Conservation (phyloP, 2,329 filamentous ascomycete species). For the Blastomyces percursus region DNA sequence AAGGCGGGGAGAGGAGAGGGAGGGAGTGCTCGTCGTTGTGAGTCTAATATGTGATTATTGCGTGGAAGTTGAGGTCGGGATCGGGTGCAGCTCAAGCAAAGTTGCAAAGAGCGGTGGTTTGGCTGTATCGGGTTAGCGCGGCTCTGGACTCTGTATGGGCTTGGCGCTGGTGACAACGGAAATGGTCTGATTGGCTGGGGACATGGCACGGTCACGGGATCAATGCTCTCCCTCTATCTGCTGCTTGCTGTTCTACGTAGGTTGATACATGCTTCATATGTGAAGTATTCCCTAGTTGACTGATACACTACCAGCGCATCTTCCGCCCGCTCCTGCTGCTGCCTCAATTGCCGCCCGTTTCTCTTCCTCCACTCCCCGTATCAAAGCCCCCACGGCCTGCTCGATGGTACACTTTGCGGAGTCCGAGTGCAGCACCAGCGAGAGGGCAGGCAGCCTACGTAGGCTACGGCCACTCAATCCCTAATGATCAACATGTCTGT, state of each 20-base stretch:
- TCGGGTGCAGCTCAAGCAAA: background rate
- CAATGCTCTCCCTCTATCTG: background rate
- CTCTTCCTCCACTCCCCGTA: slow-evolving; percentile 27
- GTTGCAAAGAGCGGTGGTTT: slow-evolving; percentile 3
- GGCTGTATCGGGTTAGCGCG: slow-evolving; percentile 6
- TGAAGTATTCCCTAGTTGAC: background rate
- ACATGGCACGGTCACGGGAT: slow-evolving; percentile 4
- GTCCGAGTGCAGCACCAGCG: slow-evolving; percentile 32
- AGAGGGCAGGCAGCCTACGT: slow-evolving; percentile 32
- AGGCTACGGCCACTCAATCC: slow-evolving; percentile 35
- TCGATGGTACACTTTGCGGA: slow-evolving; percentile 25
- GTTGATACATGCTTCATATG: background rate
- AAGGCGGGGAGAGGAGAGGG: slow-evolving; percentile 18
- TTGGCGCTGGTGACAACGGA: slow-evolving; percentile 11
- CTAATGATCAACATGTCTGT: slow-evolving; percentile 12
- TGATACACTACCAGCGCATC: background rate
- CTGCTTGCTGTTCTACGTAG: background rate
- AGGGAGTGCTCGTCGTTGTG: slow-evolving; percentile 5
- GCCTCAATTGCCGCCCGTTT: slow-evolving; percentile 15
- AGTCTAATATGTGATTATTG: background rate
- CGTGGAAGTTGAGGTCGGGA: background rate
- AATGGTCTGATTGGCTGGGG: slow-evolving; percentile 12
- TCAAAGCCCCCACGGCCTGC: slow-evolving; percentile 30
- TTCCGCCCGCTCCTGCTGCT: background rate
- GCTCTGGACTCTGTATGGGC: slow-evolving; percentile 13